These are phyloP conservation scores for Candida albicans DNA, from an alignment of 1,139 yeast genomes.

Conservation along the genomic window DNA sequence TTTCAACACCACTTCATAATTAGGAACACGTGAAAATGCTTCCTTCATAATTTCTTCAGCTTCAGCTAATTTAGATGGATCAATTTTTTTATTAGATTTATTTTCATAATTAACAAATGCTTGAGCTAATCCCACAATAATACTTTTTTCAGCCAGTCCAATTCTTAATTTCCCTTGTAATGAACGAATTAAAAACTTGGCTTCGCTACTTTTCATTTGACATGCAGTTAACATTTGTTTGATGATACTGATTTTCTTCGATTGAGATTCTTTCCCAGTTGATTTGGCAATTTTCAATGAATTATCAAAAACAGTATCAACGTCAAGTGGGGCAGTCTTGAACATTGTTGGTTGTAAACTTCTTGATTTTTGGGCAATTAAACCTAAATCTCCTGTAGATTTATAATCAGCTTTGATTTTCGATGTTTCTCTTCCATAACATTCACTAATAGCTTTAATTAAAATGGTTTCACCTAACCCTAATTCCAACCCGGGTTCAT, in stretches of 20 bases:
- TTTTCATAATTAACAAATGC: conserved; percentile 68
- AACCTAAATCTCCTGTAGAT: conserved; percentile 86
- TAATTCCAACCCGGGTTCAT: conserved; percentile 82
- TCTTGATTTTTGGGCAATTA: conserved; percentile 82
- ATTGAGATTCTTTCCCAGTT: conserved; percentile 84
- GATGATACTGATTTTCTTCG: conserved; percentile 71
- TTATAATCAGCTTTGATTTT: conserved; percentile 75
- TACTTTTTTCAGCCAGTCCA: conserved; percentile 92
- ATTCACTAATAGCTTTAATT: conserved; percentile 84
- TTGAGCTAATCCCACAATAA: conserved; percentile 78
- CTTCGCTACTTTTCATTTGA: conserved; percentile 67
- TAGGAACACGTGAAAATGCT: conserved; percentile 89
- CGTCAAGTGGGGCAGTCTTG: conserved; percentile 78
- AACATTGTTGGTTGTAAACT: conserved; percentile 91
- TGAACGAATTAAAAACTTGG: conserved; percentile 85
- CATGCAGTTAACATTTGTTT: conserved; percentile 86
- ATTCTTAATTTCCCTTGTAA: conserved; percentile 91
- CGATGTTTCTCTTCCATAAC: conserved; percentile 77
- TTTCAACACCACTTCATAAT: conserved; percentile 74
- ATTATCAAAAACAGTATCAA: conserved; percentile 69
- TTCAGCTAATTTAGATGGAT: conserved; percentile 42
- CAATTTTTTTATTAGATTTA: conserved; percentile 20
- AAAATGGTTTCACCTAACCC: conserved; percentile 90
- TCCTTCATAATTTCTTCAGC: conserved; percentile 84
- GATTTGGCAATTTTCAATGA: conserved; percentile 75